These are phyloP conservation scores for Megacollybia marginata DNA, from an alignment of 768 basidiomycete genomes.

Conservation along the genomic window DNA sequence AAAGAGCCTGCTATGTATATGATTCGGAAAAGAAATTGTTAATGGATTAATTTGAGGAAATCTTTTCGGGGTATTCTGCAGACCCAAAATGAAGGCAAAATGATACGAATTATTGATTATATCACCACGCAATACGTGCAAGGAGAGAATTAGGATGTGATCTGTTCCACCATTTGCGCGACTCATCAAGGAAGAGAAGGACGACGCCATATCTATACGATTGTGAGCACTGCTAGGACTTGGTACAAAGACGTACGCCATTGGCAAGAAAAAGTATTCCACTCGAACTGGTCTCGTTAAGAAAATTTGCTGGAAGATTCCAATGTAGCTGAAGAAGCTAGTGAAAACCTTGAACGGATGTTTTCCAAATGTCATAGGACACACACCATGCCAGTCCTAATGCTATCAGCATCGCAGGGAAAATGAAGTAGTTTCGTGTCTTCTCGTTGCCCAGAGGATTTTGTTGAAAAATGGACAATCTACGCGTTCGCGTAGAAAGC, in stretches of 20 bases:
- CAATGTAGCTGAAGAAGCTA: background rate
- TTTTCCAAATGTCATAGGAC: background rate
- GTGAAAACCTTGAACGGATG: background rate
- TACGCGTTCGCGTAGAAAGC: conserved; percentile 47
- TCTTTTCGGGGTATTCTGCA: too few species aligned
- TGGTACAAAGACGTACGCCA: background rate
- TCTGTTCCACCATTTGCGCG: conserved; percentile 13
- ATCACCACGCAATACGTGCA: conserved; percentile 12
- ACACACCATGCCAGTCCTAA: background rate
- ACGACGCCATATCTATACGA: conserved; percentile 10
- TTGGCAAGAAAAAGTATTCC: background rate
- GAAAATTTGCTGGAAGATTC: background rate
- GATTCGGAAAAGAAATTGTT: too few species aligned
- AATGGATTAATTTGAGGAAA: too few species aligned
- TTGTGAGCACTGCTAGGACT: background rate
- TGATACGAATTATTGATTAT: too few species aligned
- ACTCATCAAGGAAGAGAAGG: conserved; percentile 32
- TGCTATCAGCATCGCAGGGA: background rate
- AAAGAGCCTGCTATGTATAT: too few species aligned
- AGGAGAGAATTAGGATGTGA: conserved; percentile 9
- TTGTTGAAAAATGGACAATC: conserved; percentile 47
- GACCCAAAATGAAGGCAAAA: too few species aligned
- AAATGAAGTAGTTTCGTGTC: conserved; percentile 34
- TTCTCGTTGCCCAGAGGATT: conserved; percentile 26
- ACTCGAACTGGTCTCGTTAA: background rate